Evolutionary conservation across 1,139 yeast genomes (phyloP).

Genomic region (Yamadazyma trypodendri): DNA sequence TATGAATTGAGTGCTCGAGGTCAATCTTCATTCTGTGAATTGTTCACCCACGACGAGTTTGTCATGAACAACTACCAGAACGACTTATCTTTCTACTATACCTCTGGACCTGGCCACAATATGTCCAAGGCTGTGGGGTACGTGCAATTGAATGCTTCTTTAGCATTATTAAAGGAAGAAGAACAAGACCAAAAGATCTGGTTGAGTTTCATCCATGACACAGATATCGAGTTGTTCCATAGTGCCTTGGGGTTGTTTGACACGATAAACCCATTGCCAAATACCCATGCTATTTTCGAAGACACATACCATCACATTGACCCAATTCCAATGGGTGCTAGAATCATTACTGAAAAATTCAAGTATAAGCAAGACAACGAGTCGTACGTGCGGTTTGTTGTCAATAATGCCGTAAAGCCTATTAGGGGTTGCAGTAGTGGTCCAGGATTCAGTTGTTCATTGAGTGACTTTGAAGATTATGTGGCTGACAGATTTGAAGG

Average conservation of each 20-base stretch:
- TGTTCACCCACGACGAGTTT: constrained; percentile 53
- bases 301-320: constrained; percentile 47
- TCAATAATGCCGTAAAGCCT: constrained; percentile 60
- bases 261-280: constrained; percentile 28
- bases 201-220: constrained; percentile 58
- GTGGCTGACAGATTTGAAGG: constrained; percentile 31
- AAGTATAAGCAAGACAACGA: constrained; percentile 29
- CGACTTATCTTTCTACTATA: constrained; percentile 48
- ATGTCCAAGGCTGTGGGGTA: constrained; percentile 29
- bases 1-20: constrained; percentile 54
- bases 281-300: constrained; percentile 33
- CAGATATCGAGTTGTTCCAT: constrained; percentile 49
- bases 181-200: constrained; percentile 31
- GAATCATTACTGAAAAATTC: constrained; percentile 49
- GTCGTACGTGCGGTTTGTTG: constrained; percentile 46
- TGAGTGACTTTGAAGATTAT: constrained; percentile 37
- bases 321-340: constrained; percentile 57
- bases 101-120: constrained; percentile 50
- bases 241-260: constrained; percentile 53
- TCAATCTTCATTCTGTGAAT: constrained; percentile 45
- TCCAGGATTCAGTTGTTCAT: constrained; percentile 57
- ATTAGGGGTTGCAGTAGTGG: constrained; percentile 50
- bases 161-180: constrained; percentile 26
- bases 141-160: constrained; percentile 31
- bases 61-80: constrained; percentile 41